These are phyloP conservation scores for Hirsutella rhossiliensis DNA, from an alignment of 2,329 filamentous ascomycete species.

Conservation along the genomic window DNA sequence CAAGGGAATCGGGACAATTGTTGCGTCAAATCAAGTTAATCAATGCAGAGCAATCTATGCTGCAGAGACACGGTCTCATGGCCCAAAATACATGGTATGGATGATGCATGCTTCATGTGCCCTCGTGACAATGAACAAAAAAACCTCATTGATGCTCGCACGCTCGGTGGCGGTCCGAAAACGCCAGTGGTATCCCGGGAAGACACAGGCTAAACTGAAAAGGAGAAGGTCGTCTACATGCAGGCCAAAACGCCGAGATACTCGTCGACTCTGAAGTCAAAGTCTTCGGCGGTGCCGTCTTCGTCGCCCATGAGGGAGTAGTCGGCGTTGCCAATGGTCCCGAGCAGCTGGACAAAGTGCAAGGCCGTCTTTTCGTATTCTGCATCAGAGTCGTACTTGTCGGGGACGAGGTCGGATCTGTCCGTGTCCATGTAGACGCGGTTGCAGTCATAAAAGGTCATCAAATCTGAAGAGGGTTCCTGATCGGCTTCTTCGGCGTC, in stretches of 20 bases:
- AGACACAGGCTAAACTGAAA: not conserved
- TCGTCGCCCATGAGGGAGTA: not conserved
- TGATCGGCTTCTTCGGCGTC: not conserved
- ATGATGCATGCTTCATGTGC: too few relatives aligned
- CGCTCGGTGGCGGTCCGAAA: too few relatives aligned
- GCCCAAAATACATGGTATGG: too few relatives aligned
- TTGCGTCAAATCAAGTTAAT: too few relatives aligned
- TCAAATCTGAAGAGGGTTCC: not conserved
- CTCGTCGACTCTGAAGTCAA: not conserved
- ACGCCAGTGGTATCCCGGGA: not conserved
- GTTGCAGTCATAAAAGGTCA: not conserved
- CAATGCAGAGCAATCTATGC: too few relatives aligned
- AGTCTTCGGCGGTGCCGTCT: not conserved
- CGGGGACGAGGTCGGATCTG: not conserved
- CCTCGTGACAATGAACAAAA: too few relatives aligned
- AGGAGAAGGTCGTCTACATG: not conserved
- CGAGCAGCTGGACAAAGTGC: not conserved
- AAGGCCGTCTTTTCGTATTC: not conserved
- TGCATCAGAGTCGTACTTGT: not conserved
- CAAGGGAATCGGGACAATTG: too few relatives aligned
- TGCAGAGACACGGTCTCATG: too few relatives aligned
- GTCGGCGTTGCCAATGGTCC: not conserved
- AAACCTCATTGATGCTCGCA: too few relatives aligned
- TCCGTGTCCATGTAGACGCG: not conserved
- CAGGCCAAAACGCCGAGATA: conserved; percentile 1